Conservation (phyloP, 176 grass and related monocot species). For the Cymbopogon citratus region DNA sequence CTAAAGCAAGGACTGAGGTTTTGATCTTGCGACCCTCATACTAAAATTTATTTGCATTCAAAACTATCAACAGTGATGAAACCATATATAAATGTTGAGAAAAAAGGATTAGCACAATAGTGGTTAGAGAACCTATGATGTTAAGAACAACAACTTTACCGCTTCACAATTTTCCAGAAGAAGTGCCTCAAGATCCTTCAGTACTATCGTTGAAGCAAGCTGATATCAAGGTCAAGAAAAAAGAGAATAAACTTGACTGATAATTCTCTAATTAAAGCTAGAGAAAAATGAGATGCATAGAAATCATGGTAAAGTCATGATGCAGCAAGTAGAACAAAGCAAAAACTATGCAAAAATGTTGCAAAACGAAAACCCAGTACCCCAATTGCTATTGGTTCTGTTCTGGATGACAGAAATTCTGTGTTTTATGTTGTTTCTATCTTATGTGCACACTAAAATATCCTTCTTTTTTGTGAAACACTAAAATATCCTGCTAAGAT, state of each 20-base stretch:
- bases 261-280: neutral
- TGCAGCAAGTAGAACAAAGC: neutral
- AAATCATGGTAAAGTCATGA: neutral
- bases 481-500: neutral
- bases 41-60: neutral
- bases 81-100: neutral
- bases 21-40: neutral
- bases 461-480: neutral
- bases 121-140: conserved; percentile 1
- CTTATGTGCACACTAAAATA: neutral
- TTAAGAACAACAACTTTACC: conserved; percentile 38
- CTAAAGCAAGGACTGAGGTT: neutral
- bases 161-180: conserved; percentile 75
- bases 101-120: neutral
- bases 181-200: conserved; percentile 68
- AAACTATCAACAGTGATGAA: neutral
- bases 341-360: neutral
- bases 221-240: conserved; percentile 38
- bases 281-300: neutral
- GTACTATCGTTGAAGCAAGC: conserved; percentile 63
- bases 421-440: neutral
- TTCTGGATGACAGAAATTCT: neutral
- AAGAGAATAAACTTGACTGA: neutral
- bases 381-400: neutral
- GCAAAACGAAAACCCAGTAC: neutral